Evolutionary conservation across 2,329 filamentous ascomycete genomes (phyloP).

Genomic region (Didymella exigua): DNA sequence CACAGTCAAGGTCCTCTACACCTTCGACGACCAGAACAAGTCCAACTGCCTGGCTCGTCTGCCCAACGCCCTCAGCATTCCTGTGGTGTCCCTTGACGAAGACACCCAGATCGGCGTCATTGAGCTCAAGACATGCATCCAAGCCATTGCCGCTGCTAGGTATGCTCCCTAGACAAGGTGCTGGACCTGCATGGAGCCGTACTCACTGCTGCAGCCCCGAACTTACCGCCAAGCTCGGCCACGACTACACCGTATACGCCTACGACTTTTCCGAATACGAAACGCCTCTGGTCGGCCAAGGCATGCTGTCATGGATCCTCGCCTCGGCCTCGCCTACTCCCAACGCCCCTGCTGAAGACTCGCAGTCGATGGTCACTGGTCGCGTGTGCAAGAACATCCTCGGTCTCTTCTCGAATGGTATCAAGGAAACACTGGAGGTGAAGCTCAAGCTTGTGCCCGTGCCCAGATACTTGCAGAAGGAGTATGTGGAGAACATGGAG

Average conservation of each 20-base stretch:
- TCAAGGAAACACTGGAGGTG: conserved; percentile 89
- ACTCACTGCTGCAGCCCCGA: conserved; percentile 72
- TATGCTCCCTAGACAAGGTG: conserved; percentile 40
- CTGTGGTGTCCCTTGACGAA: conserved; percentile 81
- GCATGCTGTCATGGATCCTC: conserved; percentile 87
- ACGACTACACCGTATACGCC: conserved; percentile 96
- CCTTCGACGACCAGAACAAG: conserved; percentile 87
- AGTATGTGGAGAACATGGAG: conserved; percentile 66
- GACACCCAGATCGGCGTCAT: conserved; percentile 82
- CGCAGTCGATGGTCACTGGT: conserved; percentile 79
- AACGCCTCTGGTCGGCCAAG: conserved; percentile 90
- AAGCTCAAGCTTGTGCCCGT: conserved; percentile 85
- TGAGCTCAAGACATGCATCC: conserved; percentile 83
- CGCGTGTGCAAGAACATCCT: conserved; percentile 86
- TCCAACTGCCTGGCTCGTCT: conserved; percentile 88
- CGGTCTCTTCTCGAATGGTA: conserved; percentile 80
- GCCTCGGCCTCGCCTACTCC: conserved; percentile 63
- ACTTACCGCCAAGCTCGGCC: conserved; percentile 71
- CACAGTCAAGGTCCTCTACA: conserved; percentile 94
- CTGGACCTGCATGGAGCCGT: conserved; percentile 6
- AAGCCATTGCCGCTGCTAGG: conserved; percentile 74
- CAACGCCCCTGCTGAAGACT: conserved; percentile 62
- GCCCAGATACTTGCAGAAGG: conserved; percentile 65
- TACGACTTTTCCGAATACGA: conserved; percentile 97
- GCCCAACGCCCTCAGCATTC: conserved; percentile 78